Evolutionary conservation across 306 rosid species (phyloP).

Genomic region (Rubus idaeus): DNA sequence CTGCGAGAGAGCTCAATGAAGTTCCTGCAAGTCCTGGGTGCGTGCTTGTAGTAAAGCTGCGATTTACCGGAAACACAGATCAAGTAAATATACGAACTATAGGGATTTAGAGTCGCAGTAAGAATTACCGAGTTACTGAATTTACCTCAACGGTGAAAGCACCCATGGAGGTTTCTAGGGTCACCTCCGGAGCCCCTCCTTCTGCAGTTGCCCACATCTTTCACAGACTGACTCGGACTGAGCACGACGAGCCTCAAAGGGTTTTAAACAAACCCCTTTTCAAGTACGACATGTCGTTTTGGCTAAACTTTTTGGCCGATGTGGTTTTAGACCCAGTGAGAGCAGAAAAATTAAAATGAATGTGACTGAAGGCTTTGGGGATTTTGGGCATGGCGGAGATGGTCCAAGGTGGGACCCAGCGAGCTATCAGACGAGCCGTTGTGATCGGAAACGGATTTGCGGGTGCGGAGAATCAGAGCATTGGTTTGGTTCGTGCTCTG

Average conservation of each 20-base stretch:
- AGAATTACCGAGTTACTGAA: background rate
- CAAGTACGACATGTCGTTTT: background rate
- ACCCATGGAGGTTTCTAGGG: conserved; percentile 96
- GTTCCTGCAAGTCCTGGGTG: conserved; percentile 96
- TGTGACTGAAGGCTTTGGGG: conserved; percentile 27
- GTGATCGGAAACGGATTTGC: conserved; percentile 84
- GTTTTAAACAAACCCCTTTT: background rate
- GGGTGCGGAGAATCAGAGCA: conserved; percentile 85
- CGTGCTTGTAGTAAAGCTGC: conserved; percentile 88
- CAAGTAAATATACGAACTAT: background rate
- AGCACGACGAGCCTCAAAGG: background rate
- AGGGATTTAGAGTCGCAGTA: background rate
- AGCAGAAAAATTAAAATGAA: background rate
- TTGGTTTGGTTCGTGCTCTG: conserved; percentile 84
- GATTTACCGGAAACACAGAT: background rate
- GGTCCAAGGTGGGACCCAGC: conserved; percentile 39
- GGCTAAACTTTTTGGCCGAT: background rate
- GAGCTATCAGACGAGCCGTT: conserved; percentile 66
- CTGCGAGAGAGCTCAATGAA: conserved; percentile 93
- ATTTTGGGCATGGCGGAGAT: conserved; percentile 39
- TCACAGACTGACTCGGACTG: background rate
- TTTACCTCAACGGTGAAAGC: conserved; percentile 81
- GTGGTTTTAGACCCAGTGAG: background rate
- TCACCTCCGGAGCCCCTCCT: conserved; percentile 93
- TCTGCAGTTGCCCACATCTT: conserved; percentile 92